Evolutionary conservation across 139 green algal species (phyloP).

Genomic region (Chlorella sp.): DNA sequence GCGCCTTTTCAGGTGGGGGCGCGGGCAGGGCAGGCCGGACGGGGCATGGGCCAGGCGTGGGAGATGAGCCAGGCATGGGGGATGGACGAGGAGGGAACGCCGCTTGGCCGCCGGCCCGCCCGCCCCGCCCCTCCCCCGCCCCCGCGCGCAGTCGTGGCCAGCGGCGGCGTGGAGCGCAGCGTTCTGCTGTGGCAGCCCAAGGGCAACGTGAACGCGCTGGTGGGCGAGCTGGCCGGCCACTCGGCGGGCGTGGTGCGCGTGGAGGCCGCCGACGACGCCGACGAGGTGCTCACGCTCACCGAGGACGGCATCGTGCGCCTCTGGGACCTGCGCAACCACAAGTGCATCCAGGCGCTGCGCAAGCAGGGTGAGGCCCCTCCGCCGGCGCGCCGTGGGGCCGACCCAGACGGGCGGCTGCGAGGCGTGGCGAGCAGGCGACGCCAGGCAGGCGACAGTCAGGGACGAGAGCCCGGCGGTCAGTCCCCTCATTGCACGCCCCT

Average conservation of each 20-base stretch:
- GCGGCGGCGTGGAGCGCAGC: constrained; percentile 75
- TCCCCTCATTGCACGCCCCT: neutral
- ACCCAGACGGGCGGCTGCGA: neutral
- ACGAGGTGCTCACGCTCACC: constrained; percentile 60
- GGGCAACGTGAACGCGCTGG: constrained; percentile 17
- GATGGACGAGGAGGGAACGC: too few relatives aligned
- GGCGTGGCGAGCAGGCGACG: neutral
- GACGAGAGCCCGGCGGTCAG: neutral
- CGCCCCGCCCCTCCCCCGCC: neutral
- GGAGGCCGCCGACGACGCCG: constrained; percentile 55
- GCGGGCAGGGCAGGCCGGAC: too few relatives aligned
- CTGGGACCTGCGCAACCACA: constrained; percentile 84
- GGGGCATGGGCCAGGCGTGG: neutral
- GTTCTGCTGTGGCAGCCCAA: constrained; percentile 77
- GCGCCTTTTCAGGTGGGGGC: constrained; percentile 61
- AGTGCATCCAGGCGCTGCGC: constrained; percentile 77
- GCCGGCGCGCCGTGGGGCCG: too few relatives aligned
- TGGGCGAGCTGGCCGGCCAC: constrained; percentile 66
- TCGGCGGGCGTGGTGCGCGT: constrained; percentile 65
- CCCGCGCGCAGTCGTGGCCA: neutral
- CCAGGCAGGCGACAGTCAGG: neutral
- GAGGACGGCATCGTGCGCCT: constrained; percentile 77
- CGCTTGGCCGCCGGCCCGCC: neutral
- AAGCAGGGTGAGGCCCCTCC: neutral
- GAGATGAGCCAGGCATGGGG: neutral